Evolutionary conservation across 208 protist genomes (phyloP), one percentile per base, ranked within the genome.

Genomic region (Novymonas esmeraldas): DNA sequence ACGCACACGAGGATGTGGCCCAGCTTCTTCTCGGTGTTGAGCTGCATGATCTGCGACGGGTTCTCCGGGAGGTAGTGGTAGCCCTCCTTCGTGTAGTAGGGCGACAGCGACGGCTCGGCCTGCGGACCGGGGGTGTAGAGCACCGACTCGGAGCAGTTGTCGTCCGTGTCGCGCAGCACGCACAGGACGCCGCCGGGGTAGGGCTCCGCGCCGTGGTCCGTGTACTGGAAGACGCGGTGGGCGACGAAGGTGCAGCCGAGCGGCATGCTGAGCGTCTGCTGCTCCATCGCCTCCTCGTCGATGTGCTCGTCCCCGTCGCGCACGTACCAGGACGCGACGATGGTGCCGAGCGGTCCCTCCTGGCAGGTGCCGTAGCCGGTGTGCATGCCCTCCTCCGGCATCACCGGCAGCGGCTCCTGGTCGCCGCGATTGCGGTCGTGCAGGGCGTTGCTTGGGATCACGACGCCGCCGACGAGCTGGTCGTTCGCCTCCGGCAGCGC

Each of bases 191-290:
- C 90, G 65, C 75, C 84, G 10, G 70, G 46, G 71, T 89, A 93
- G 6, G 84, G 73, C 46, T 80, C 61, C 39, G 76, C 81, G 48
- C 90, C 90, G 75, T 87, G 89, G 73, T 96, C 90, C 11, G 87
- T 93, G 80, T 92, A 96, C 78, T 96, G 90, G 75, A 93, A 93
- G n/a, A 96, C 58, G 60, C 79, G 85, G 62, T 89, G 87, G n/a
- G 79, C 82, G 11, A 94, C 84, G 64, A 96, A 86, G 14, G 71
- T 83, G 64, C 90, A 96, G 48, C 72, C 63, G 64, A 94, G 70
- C n/a, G 90, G 80, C 31, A 79, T 41, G 22, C 84, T 81, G 50
- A 96, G 82, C 57, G 79, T 87, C 73, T 90, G 78, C 51, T 81
- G 67, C 66, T 81, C 82, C 13, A 85, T 62, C 22, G 73, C 78